Evolutionary conservation across 228 moss, liverwort and hornwort species (phyloP).

Genomic region (Sphagnum fallax): DNA sequence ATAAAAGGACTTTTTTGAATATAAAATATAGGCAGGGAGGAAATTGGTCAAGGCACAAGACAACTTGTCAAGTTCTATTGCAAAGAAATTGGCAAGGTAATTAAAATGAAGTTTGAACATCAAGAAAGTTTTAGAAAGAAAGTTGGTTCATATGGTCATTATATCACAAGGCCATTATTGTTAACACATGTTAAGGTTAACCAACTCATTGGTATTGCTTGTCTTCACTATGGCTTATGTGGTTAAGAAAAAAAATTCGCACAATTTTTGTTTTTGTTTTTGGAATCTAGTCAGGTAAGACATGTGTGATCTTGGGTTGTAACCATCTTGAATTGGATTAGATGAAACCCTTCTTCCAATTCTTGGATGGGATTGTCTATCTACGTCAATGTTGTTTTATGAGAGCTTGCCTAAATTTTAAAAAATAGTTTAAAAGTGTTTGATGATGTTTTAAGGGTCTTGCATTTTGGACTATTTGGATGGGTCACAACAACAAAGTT

Average conservation of each 20-base stretch:
- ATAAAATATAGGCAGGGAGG: no score
- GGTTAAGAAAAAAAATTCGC: neutral
- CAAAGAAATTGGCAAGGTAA: no score
- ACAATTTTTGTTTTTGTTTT: neutral
- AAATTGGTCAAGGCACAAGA: no score
- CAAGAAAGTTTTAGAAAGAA: no score
- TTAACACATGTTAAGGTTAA: neutral
- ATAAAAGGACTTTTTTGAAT: no score
- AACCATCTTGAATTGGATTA: neutral
- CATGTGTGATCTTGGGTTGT: neutral
- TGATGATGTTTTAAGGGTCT: neutral
- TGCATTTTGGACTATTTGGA: neutral
- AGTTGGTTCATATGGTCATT: neutral
- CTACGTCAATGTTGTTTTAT: neutral
- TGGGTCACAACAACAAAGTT: neutral
- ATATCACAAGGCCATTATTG: neutral
- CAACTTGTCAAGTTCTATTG: no score
- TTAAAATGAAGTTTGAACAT: no score
- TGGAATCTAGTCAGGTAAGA: neutral
- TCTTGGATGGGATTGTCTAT: neutral
- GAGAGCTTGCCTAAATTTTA: neutral
- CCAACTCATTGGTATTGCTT: neutral
- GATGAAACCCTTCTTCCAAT: neutral
- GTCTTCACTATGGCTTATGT: neutral
- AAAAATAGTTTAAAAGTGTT: neutral